A percentile compares a stretch with the other conserved stretches of the same genome.
Evolutionary conservation across 129 eudicot genomes (phyloP).

Genomic region (Dittrichia graveolens): DNA sequence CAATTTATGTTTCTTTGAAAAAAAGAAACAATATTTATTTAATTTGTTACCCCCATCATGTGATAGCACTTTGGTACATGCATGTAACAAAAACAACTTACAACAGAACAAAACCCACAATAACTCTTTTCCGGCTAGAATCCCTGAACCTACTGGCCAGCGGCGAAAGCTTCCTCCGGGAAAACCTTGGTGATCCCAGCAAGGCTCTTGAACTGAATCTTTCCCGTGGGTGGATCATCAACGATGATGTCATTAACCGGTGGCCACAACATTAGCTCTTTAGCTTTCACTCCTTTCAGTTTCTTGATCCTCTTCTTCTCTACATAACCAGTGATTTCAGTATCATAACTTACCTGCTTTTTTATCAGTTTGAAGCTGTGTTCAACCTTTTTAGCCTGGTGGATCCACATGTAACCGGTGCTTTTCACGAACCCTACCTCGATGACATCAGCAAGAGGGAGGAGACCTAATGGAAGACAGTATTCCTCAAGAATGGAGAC

Average conservation of each 20-base stretch:
- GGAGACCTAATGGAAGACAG: slow-evolving; percentile 61
- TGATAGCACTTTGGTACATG: slow-evolving; percentile 25
- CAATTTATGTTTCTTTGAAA: neutral
- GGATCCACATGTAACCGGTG: slow-evolving; percentile 70
- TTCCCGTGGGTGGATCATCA: slow-evolving; percentile 63
- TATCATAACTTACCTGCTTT: slow-evolving; percentile 58
- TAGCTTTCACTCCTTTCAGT: slow-evolving; percentile 68
- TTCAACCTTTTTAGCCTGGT: slow-evolving; percentile 53
- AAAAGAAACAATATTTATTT: neutral
- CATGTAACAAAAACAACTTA: slow-evolving; percentile 26
- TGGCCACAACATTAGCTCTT: slow-evolving; percentile 77
- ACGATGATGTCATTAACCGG: slow-evolving; percentile 66
- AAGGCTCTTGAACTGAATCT: slow-evolving; percentile 71
- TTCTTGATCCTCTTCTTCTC: slow-evolving; percentile 73
- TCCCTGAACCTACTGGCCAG: slow-evolving; percentile 49
- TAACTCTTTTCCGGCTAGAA: neutral
- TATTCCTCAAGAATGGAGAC: slow-evolving; percentile 51
- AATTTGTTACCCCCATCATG: slow-evolving; percentile 22
- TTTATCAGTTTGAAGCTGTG: slow-evolving; percentile 60
- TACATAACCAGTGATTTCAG: slow-evolving; percentile 54
- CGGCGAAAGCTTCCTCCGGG: slow-evolving; percentile 67
- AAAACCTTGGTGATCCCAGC: slow-evolving; percentile 71
- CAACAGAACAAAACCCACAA: slow-evolving; percentile 12
- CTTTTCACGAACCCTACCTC: slow-evolving; percentile 66
- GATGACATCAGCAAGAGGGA: slow-evolving; percentile 57